Conservation (phyloP, 495 filamentous ascomycete species). For the Hypomontagnella monticulosa region DNA sequence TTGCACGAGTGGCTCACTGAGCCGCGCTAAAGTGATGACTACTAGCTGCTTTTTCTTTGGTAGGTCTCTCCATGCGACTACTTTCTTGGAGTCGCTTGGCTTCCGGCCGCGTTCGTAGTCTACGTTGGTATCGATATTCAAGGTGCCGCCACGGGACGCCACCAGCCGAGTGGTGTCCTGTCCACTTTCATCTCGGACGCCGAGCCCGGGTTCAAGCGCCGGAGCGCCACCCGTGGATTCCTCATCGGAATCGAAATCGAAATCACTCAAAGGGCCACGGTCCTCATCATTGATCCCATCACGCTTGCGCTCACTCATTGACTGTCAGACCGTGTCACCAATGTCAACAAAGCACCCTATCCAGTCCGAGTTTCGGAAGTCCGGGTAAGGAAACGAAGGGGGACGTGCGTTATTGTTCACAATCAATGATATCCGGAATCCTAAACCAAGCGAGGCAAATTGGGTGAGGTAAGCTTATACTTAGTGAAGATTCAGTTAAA, state of each 20-base stretch:
- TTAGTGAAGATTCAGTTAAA: not conserved
- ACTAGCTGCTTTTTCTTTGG: slow-evolving; percentile 79
- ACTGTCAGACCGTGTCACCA: slow-evolving; percentile 21
- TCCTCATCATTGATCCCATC: slow-evolving; percentile 27
- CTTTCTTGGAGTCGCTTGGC: slow-evolving; percentile 32
- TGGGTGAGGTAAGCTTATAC: not conserved
- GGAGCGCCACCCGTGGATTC: slow-evolving; percentile 8
- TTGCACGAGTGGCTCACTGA: slow-evolving; percentile 83
- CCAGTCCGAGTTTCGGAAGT: not conserved
- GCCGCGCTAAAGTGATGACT: slow-evolving; percentile 75
- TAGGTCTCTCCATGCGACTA: slow-evolving; percentile 73
- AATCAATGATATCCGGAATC: not conserved
- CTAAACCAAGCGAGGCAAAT: not conserved
- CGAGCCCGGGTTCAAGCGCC: slow-evolving; percentile 19
- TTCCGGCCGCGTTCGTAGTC: slow-evolving; percentile 4
- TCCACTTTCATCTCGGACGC: slow-evolving; percentile 28
- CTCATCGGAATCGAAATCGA: slow-evolving; percentile 32
- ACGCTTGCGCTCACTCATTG: slow-evolving; percentile 30
- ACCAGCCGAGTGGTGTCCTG: slow-evolving; percentile 23
- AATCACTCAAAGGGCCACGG: slow-evolving; percentile 32
- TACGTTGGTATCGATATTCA: slow-evolving; percentile 32
- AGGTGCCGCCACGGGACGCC: slow-evolving; percentile 26
- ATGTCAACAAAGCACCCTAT: not conserved
- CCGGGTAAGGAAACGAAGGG: not conserved
- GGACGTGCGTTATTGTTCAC: not conserved